Base-by-base conservation (phyloP, 139 green algal genomes). In the Eudorina sp. region DNA sequence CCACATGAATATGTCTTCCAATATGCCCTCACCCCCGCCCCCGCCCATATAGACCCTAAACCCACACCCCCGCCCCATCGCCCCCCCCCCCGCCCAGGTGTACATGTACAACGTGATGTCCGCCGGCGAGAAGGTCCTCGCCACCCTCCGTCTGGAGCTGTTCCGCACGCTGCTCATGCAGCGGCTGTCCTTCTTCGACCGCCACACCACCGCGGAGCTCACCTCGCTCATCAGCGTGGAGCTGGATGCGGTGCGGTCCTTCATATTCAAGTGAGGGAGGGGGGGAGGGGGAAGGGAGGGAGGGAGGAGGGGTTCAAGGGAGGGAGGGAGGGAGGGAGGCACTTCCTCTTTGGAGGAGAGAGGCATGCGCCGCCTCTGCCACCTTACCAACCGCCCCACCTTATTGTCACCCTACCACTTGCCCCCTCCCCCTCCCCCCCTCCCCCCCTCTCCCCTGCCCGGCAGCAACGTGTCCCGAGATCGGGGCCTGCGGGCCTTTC, bases 81-180 rank as follows among this genome's bases (percentile, higher is more conserved):
- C 25, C 38, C 41, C 34, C 40, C 16, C 34, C n/a, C 38, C 38
- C 53, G 2, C 38, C 5, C 93, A 92, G 41, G 89, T 99, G 4
- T 99, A 98, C 92, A 97, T 99, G 93, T 78, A 86, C 14, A 96
- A 95, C 70, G 72, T 95, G 7, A 94, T 96, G 34, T 76, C 81
- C 11, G 92, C 91, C 11, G 96, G 94, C 6, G 96, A 99, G 91
- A 97, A 95, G 89, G 91, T 96, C n/a, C 76, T 96, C 38, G 91
- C 93, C 6, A 90, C 89, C 0, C 83, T 96, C 66, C 92, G 96
- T 13, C 83, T 94, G 84, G 96, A 98, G 94, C 91, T 97, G 46
- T 98, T 98, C 90, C 88, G 96, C 41, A 94, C 91, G 14, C 93
- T 98, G 51, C 93, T 98, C 46, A 94, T 97, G 90, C 95, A 98